Evolutionary conservation across 1,284 basidiomycete species (phyloP), one percentile per base, ranked within the genome.

Genomic region (Ganoderma lingzhi): DNA sequence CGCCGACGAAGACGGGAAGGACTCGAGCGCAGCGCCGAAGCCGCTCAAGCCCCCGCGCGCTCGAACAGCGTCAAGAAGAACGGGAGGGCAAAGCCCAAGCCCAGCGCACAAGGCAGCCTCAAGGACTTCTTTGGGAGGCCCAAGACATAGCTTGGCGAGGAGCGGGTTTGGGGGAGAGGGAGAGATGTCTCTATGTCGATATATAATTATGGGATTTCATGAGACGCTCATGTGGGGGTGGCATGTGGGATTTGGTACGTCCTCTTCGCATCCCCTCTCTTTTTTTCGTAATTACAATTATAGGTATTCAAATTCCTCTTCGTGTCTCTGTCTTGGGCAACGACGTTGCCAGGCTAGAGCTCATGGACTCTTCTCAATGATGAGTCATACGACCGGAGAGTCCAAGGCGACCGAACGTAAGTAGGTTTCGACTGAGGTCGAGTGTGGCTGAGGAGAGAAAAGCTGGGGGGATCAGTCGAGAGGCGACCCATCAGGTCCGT

Each of bases 41-140:
- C 67, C 64, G 45, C 48, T 53, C 48, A 72, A 73, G 58, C 37
- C 70, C n/a, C 67, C 30, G 71, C 72, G 56, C 69, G 72, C 17
- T 64, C 69, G 17, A 39, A 55, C 19, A 70, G 72, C 61, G 45
- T 66, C 44, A 74, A 73, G 63, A 78, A 76, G 64, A 53, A 37
- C 10, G 60, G 68, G 8, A 64, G 68, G 3, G 48, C 61, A 4
- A 77, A 75, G 64, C 68, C 72, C 10, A 76, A 75, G 63, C 68
- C 71, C 14, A 66, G 65, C 10, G 75, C 71, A 3, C 76, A 79
- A 41, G 78, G 78, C 23, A 80, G 69, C 62, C 63, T 82, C 41
- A 76, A 76, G 70, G 78, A 77, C 66, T 81, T 79, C 74, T 79
- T 82, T 58, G 76, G 76, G 39, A 78, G 75, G 70, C 70, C 72